Percentiles rank a stretch among this genome's conserved stretches.
phyloP scores from a whole-genome alignment of 345 rosid genomes.

The Salix koriyanagi region DNA sequence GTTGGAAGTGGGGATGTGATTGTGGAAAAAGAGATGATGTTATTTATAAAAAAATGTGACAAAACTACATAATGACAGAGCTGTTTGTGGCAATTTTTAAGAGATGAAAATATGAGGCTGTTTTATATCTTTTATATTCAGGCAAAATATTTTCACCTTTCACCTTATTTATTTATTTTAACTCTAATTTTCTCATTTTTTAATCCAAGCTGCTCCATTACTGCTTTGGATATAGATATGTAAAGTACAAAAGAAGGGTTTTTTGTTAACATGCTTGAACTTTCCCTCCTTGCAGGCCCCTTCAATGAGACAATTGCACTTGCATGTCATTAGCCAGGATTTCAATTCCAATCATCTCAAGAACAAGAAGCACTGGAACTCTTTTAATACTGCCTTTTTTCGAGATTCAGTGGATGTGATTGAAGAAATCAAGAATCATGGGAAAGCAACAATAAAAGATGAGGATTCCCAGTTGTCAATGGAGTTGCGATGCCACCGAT shows the following conservation, averaged over 20 bases:
- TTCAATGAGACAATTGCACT: conserved; percentile 77
- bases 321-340: conserved; percentile 94
- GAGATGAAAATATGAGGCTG: neutral
- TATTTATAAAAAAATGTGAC: neutral
- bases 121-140: neutral
- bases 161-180: too few relatives aligned
- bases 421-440: conserved; percentile 55
- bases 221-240: neutral
- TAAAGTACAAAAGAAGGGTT: neutral
- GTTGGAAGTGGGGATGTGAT: neutral
- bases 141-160: neutral
- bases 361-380: conserved; percentile 94
- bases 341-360: conserved; percentile 69
- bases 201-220: neutral
- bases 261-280: neutral
- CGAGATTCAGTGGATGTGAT: conserved; percentile 78
- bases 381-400: conserved; percentile 71
- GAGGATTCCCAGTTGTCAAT: conserved; percentile 44
- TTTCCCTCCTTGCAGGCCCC: conserved; percentile 45
- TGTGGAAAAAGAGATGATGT: neutral
- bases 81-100: neutral
- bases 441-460: conserved; percentile 46
- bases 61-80: neutral
- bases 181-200: neutral
- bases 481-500: conserved; percentile 84